Base-by-base conservation (phyloP, 441 rosid species). In the Populus hybrid region DNA sequence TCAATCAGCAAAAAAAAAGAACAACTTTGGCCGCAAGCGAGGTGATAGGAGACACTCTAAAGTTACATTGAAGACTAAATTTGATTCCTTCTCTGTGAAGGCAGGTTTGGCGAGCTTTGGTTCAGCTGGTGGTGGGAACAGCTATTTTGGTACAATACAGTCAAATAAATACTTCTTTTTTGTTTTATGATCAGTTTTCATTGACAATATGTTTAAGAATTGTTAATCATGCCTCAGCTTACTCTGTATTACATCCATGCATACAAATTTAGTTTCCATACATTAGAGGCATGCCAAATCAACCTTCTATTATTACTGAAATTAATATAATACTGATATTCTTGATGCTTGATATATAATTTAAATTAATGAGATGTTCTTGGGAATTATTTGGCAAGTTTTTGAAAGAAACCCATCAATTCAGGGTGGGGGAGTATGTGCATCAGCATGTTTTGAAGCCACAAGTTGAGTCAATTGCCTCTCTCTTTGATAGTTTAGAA, bases 1-100 rank as follows among this genome's bases (percentile, higher is more conserved):
- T 72, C 90, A 88, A 79, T 77, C 67, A 70, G 83, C 79, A 24
- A 92, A 86, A 87, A 94, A 90, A 73, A 86, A 85, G 87, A 91
- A 78, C 78, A 81, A 69, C 81, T 80, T 61, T 73, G 79, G 80
- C 59, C 82, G 88, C 81, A 94, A 81, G 85, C 90, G 98, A 78
- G 86, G 90, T 79, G 99, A 94, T 28, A 92, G 85, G 87, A 93
- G 90, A 83, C 88, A 70, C 79, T 77, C 79, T 36, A 95, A 87
- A 88, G 85, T 81, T 76, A 84, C 88, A 34, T 16, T 69, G 67
- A 94, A 86, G 88, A 77, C 38, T 46, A 90, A 82, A 84, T 80
- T 68, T 80, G 93, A 90, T 30, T 72, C 79, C 72, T 86, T 82
- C 81, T 79, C 86, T 57, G 69, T 72, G 77, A 90, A 85, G 80